Percentiles rank a stretch among this genome's conserved stretches.
These are phyloP conservation scores for Periconia macrospinosa DNA, from an alignment of 2,329 filamentous ascomycete genomes.

Conservation along the genomic window DNA sequence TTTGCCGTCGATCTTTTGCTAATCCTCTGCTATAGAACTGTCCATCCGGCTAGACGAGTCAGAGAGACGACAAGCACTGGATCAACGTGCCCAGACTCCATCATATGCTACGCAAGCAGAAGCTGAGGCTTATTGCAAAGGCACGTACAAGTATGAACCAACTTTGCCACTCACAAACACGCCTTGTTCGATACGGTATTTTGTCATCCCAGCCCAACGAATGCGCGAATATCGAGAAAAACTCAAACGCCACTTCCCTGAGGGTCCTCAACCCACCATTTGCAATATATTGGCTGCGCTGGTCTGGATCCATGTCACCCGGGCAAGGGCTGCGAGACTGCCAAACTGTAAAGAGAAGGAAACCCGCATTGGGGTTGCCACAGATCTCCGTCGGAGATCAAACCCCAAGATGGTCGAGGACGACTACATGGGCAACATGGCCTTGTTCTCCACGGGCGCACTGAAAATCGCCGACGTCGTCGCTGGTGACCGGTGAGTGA, in stretches of 20 bases:
- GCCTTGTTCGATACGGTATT: constrained; percentile 27
- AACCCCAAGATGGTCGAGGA: constrained; percentile 18
- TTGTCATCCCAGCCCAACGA: constrained; percentile 30
- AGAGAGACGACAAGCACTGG: constrained; percentile 21
- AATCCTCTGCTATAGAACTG: constrained; percentile 14
- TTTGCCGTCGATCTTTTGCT: constrained; percentile 6
- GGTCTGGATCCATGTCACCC: constrained; percentile 40
- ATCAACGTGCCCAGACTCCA: constrained; percentile 17
- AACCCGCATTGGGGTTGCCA: constrained; percentile 33
- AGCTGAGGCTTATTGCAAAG: constrained; percentile 33
- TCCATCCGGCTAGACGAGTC: constrained; percentile 23
- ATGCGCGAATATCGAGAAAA: constrained; percentile 30
- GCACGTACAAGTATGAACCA: constrained; percentile 25
- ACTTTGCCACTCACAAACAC: constrained; percentile 26
- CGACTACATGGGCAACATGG: constrained; percentile 37
- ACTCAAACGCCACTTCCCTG: constrained; percentile 20
- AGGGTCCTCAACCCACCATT: constrained; percentile 24
- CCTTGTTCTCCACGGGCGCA: constrained; percentile 32
- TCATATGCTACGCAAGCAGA: constrained; percentile 6
- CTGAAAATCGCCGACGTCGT: constrained; percentile 26
- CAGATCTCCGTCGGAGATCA: constrained; percentile 31
- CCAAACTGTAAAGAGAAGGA: constrained; percentile 17
- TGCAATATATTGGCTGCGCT: constrained; percentile 38
- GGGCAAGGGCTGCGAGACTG: constrained; percentile 29
- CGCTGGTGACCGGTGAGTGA: constrained; percentile 31